Base-by-base conservation (phyloP, 169 alveolate species). In the Fabrea salina region DNA sequence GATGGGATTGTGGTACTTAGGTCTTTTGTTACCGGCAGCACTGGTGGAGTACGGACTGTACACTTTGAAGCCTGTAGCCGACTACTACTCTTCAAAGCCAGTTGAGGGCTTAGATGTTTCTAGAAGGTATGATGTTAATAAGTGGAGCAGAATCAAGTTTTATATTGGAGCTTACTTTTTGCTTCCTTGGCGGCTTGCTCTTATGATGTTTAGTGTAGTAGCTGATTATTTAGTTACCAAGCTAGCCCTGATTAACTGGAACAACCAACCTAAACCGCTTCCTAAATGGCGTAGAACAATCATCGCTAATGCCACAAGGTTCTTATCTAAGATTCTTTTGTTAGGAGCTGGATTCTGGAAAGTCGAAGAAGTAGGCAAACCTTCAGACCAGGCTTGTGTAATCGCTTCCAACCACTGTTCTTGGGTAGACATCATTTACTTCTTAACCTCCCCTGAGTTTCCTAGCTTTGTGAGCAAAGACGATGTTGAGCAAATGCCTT, bases 401-500 rank as follows among this genome's bases (percentile, higher is more conserved):
- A 27, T 74, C 0, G 71, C 35, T 2, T 13, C 72, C 8, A 74
- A 74, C 54, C 81, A 74, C 40, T 13, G 27, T 0, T 74, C 81
- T 33, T 74, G 39, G 39, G 43, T 74, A 16, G 81, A 74, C 25
- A 37, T 54, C 16, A 22, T 74, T 5, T 74, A 74, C 37, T 74
- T 74, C 40, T 25, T 54, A 11, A 22, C 74, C 13, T 19, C 22
- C 16, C 41, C 22, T 27, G 81, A 74, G 5, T 13, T 37, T 33
- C 67, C 66, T 25, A 53, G 72, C 11, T 81, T 85, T 56, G 74
- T 85, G n/a, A 76, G 87, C 4, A 85, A 80, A 80, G 49, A 59
- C 57, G 83, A 44, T 3, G 84, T 77, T 0, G 76, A 74, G 43
- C 58, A 67, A 53, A 70, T 58, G 40, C 81, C 80, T 19, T 68